phyloP scores from a whole-genome alignment of 768 basidiomycete species.

The Pleurotus sapidus region DNA sequence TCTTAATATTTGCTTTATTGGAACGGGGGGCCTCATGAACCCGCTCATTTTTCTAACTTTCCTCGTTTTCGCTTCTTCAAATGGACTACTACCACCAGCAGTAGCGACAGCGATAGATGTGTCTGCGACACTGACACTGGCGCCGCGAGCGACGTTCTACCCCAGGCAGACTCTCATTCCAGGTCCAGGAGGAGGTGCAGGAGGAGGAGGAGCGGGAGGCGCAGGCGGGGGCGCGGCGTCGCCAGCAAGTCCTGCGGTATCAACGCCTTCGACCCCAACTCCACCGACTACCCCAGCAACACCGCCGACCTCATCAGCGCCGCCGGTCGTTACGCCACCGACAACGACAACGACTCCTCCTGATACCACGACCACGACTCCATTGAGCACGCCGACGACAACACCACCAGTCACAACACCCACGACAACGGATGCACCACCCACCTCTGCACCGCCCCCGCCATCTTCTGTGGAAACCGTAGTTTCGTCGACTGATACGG shows the following conservation, averaged over 20 bases:
- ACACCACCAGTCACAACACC: background rate
- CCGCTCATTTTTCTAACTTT: background rate
- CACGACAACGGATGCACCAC: background rate
- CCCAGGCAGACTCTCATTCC: background rate
- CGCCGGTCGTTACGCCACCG: constrained; percentile 7
- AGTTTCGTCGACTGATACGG: constrained; percentile 9
- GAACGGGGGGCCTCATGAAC: background rate
- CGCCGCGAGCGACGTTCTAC: background rate
- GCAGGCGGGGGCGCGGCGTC: background rate
- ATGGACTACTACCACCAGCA: background rate
- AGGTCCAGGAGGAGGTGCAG: too few relatives aligned
- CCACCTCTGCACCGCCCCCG: constrained; percentile 9
- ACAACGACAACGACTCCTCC: constrained; percentile 12
- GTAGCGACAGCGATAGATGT: background rate
- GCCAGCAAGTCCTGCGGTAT: constrained; percentile 3
- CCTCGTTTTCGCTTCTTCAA: background rate
- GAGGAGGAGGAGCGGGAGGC: too few relatives aligned
- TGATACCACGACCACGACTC: constrained; percentile 11
- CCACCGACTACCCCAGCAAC: constrained; percentile 14
- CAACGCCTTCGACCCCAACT: constrained; percentile 13
- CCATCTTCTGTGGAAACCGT: constrained; percentile 9
- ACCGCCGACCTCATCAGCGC: constrained; percentile 11
- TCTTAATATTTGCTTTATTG: background rate
- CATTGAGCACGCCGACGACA: background rate
- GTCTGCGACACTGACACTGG: background rate